These are phyloP conservation scores for Penicillium sp. DNA, from an alignment of 2,329 filamentous ascomycete species.

Conservation along the genomic window DNA sequence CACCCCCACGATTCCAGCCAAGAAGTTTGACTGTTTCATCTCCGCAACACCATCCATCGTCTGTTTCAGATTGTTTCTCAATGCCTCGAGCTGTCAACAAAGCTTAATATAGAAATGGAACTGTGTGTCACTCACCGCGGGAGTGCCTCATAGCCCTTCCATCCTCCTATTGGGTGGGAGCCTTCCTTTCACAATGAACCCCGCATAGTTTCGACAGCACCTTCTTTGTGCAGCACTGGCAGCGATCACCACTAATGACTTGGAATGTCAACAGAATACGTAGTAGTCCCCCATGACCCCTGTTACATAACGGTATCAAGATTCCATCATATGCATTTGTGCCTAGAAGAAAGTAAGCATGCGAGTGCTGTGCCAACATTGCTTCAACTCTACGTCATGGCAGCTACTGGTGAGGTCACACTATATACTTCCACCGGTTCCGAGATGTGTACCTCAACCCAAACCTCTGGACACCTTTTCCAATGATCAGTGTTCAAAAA, in stretches of 20 bases:
- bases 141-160: background rate
- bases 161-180: background rate
- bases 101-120: background rate
- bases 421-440: slow-evolving; percentile 7
- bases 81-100: too few species aligned
- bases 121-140: background rate
- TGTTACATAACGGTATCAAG: background rate
- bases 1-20: slow-evolving; percentile 25
- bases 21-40: slow-evolving; percentile 25
- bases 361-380: background rate
- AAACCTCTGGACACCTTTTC: background rate
- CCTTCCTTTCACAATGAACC: too few species aligned
- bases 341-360: background rate
- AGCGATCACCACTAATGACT: background rate
- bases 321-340: background rate
- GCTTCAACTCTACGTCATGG: slow-evolving; percentile 9
- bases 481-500: background rate
- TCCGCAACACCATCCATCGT: slow-evolving; percentile 9
- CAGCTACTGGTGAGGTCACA: slow-evolving; percentile 4
- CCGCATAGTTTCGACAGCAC: too few species aligned
- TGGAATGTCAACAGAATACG: background rate
- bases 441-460: background rate
- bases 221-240: too few species aligned
- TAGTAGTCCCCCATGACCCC: background rate
- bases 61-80: background rate